Conservation (phyloP, 257 asterid genomes). For the Fraxinus quadrangulata region DNA sequence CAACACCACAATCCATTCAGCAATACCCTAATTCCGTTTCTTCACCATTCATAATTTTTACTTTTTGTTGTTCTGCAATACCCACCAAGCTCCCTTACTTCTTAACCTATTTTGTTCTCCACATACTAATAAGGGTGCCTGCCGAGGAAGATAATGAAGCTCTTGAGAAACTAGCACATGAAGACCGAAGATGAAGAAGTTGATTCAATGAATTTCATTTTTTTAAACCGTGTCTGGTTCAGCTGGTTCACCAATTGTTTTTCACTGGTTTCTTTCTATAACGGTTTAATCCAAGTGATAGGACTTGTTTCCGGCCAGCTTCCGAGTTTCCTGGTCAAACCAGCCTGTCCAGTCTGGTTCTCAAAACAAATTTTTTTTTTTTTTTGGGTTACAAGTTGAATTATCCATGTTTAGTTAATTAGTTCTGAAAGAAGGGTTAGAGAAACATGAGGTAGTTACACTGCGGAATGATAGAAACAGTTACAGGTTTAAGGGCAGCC, state of each 20-base stretch:
- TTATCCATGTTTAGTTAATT: neutral
- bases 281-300: neutral
- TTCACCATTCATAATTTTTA: too few species aligned
- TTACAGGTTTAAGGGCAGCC: neutral
- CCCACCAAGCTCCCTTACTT: too few species aligned
- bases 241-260: neutral
- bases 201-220: neutral
- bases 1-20: too few species aligned
- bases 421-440: neutral
- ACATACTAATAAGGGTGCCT: too few species aligned
- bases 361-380: too few species aligned
- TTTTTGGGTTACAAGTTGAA: too few species aligned
- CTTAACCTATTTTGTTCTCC: too few species aligned
- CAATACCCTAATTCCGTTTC: too few species aligned
- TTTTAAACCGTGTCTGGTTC: neutral
- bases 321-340: neutral
- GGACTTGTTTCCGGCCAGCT: neutral
- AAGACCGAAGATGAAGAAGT: neutral
- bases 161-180: too few species aligned
- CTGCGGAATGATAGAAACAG: neutral
- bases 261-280: neutral
- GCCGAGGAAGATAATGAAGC: too few species aligned
- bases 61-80: too few species aligned
- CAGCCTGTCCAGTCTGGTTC: neutral
- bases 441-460: neutral